Conservation (phyloP, 1,284 basidiomycete species). For the Ganoderma boninense region DNA sequence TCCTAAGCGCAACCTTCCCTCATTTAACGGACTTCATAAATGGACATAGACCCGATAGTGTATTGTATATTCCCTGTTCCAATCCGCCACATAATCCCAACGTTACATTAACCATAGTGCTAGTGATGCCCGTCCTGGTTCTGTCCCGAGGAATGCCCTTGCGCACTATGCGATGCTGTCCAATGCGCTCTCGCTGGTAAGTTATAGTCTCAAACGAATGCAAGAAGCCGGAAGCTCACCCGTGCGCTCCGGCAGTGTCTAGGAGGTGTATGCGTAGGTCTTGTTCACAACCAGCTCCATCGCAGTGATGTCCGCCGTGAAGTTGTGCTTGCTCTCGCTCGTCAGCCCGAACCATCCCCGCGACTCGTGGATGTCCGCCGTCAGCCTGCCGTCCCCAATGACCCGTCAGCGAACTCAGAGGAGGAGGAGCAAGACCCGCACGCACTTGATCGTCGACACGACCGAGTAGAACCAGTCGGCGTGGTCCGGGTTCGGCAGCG, state of each 20-base stretch:
- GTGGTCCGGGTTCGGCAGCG: neutral
- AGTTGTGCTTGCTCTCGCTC: neutral
- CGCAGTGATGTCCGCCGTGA: neutral
- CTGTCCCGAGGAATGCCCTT: neutral
- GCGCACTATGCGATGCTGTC: neutral
- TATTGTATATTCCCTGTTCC: conserved; percentile 24
- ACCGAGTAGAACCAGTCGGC: conserved; percentile 1
- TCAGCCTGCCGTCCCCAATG: neutral
- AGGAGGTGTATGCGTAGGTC: conserved; percentile 1
- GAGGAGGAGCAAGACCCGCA: neutral
- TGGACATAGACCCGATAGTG: conserved; percentile 23
- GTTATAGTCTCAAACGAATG: neutral
- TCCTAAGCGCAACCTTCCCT: neutral
- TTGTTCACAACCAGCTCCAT: conserved; percentile 1
- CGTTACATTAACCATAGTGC: neutral
- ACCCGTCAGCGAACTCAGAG: neutral
- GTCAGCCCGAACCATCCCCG: neutral
- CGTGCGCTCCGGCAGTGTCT: neutral
- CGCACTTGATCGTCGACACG: neutral
- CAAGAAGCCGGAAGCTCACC: neutral
- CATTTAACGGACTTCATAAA: conserved; percentile 28
- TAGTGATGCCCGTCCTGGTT: neutral
- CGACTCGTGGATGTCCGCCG: neutral
- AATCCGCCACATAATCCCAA: conserved; percentile 18
- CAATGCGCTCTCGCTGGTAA: neutral